Evolutionary conservation across 352 stramenopile genomes (phyloP).

Genomic region (Phytophthora crassamura): DNA sequence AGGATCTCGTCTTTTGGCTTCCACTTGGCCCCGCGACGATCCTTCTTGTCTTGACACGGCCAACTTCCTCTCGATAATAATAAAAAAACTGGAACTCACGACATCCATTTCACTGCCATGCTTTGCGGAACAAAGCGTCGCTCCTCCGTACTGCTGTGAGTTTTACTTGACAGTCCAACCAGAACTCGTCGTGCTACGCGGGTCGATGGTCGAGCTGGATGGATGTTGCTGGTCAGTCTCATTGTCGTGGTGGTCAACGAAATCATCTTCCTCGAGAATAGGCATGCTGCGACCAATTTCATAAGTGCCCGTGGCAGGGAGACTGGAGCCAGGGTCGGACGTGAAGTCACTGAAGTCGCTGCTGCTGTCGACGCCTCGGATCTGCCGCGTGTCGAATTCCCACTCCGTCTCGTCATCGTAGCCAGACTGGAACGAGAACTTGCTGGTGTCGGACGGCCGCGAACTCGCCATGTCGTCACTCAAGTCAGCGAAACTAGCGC

Average conservation of each 20-base stretch:
- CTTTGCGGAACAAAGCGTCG: slow-evolving; percentile 39
- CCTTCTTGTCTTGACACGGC: slow-evolving; percentile 1
- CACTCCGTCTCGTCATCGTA: slow-evolving; percentile 79
- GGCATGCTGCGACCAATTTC: slow-evolving; percentile 59
- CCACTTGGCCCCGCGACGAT: slow-evolving; percentile 1
- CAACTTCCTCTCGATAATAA: slow-evolving; percentile 34
- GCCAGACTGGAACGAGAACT: slow-evolving; percentile 80
- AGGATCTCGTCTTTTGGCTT: slow-evolving; percentile 8
- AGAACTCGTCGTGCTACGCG: slow-evolving; percentile 55
- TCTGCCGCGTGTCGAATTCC: slow-evolving; percentile 67
- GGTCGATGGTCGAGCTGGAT: slow-evolving; percentile 31
- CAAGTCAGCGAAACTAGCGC: slow-evolving; percentile 75
- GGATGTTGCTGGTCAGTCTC: slow-evolving; percentile 17
- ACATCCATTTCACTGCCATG: slow-evolving; percentile 22
- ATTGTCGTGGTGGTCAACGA: slow-evolving; percentile 40
- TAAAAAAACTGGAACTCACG: slow-evolving; percentile 29
- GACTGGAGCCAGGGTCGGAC: slow-evolving; percentile 44
- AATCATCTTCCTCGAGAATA: slow-evolving; percentile 70
- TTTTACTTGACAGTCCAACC: slow-evolving; percentile 63
- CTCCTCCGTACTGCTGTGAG: slow-evolving; percentile 11
- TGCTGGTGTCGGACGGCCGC: slow-evolving; percentile 62
- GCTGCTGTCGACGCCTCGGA: slow-evolving; percentile 29
- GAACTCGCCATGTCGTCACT: slow-evolving; percentile 56
- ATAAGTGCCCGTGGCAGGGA: slow-evolving; percentile 54
- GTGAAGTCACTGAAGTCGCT: slow-evolving; percentile 44